These are phyloP conservation scores for Kokia cookei DNA, from an alignment of 441 rosid genomes.

Conservation along the genomic window DNA sequence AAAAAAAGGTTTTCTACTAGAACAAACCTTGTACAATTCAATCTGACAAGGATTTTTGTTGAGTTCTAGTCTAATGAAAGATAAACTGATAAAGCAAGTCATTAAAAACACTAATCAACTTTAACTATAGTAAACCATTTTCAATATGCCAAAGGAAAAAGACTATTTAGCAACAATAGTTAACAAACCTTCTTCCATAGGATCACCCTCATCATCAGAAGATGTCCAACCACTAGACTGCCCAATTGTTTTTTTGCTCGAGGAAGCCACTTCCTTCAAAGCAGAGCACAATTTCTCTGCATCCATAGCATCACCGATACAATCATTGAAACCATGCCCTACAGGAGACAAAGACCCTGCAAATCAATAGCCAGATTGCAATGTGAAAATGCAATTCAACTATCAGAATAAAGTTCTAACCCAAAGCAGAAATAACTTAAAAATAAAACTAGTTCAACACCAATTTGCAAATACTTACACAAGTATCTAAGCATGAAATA, in stretches of 20 bases:
- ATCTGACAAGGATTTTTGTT: background rate
- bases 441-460: background rate
- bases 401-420: background rate
- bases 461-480: background rate
- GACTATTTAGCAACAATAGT: background rate
- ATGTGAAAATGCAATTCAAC: background rate
- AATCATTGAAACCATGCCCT: conserved; percentile 42
- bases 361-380: conserved; percentile 10
- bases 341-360: conserved; percentile 57
- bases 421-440: background rate
- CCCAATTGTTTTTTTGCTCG: conserved; percentile 37
- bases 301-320: conserved; percentile 42
- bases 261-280: conserved; percentile 59
- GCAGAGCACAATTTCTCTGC: conserved; percentile 52
- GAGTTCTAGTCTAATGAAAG: background rate
- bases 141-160: background rate
- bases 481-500: background rate
- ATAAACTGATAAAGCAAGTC: background rate
- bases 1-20: background rate
- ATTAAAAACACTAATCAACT: background rate
- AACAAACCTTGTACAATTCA: background rate
- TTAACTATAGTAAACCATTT: background rate
- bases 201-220: conserved; percentile 77
- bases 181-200: conserved; percentile 56
- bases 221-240: conserved; percentile 70